Base-by-base conservation (phyloP, 2,329 filamentous ascomycete genomes). In the Botrytis hyacinthi region DNA sequence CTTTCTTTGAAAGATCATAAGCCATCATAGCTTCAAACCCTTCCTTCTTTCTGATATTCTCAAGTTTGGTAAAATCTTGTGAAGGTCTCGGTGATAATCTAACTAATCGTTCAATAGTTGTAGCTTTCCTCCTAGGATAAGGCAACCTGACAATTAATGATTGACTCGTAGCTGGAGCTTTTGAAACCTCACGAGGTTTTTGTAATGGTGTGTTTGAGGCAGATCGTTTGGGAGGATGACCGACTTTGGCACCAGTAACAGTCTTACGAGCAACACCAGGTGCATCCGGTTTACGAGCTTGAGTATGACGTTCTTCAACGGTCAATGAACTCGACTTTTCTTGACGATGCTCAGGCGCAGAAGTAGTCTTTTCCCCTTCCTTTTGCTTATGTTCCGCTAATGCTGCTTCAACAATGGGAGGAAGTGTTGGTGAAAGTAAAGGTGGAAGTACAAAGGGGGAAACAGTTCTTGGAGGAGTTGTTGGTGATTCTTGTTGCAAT, bases 231-330 rank as follows among this genome's bases (percentile, higher is more conserved):
- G 80, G 79, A 26, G 79, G 79, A 73, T 80, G 79, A 35, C 79
- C 80, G 74, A 80, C 73, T 59, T 68, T 72, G 60, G 80, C 81
- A 35, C 79, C 74, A 48, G 73, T 76, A 3, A 72, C 62, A 10
- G 78, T 79, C 67, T 81, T 81, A 26, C 78, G 77, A n/a, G 80
- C 80, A 57, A 81, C 80, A 48, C 79, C 80, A 44, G 78, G 79
- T 20, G 80, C 75, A 74, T 80, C 78, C 12, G 79, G 78, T 60
- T 76, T 76, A 35, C 80, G 77, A 62, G 75, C 79, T 67, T 79
- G 78, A 68, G 81, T 80, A 73, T 80, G 78, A 26, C 80, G 78
- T 62, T 76, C 76, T 73, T 80, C 79, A 35, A 80, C 79, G 9
- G 77, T 80, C 62, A 77, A 77, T 14, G 76, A 74, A 60, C 67